Percentiles rank a stretch among this genome's conserved stretches.
These are phyloP conservation scores for Clonostachys byssicola DNA, from an alignment of 2,329 filamentous ascomycete species.

Conservation along the genomic window DNA sequence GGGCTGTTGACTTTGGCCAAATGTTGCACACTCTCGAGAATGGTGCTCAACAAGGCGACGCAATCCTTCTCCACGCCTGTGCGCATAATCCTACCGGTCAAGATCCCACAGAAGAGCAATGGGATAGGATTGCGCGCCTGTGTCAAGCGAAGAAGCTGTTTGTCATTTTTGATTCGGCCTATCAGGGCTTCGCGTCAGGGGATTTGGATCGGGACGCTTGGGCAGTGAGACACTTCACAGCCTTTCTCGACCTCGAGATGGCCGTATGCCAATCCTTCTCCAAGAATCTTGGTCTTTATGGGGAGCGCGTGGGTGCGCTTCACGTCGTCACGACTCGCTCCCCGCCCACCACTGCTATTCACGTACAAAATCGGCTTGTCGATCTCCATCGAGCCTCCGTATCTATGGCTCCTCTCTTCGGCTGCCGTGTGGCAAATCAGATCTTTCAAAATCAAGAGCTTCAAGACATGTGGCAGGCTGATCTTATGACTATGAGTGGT, in stretches of 20 bases:
- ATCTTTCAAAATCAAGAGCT: conserved; percentile 20
- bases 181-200: conserved; percentile 30
- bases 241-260: conserved; percentile 36
- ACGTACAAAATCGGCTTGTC: conserved; percentile 54
- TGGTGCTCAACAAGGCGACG: conserved; percentile 16
- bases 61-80: conserved; percentile 26
- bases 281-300: conserved; percentile 50
- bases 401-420: conserved; percentile 26
- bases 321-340: conserved; percentile 44
- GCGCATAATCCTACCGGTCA: conserved; percentile 32
- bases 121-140: conserved; percentile 19
- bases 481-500: conserved; percentile 27
- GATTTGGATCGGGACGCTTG: conserved; percentile 23
- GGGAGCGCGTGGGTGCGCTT: conserved; percentile 59
- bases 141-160: conserved; percentile 18
- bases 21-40: conserved; percentile 18
- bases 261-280: conserved; percentile 57
- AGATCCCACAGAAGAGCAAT: conserved; percentile 24
- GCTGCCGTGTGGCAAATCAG: conserved; percentile 23
- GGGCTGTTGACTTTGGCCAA: conserved; percentile 22
- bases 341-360: conserved; percentile 14
- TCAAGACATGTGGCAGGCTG: conserved; percentile 21
- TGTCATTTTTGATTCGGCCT: conserved; percentile 28
- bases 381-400: conserved; percentile 24
- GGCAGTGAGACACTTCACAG: conserved; percentile 22